A percentile compares a stretch with the other conserved stretches of the same genome.
These are phyloP conservation scores for Lyophyllum decastes DNA, from an alignment of 768 basidiomycete species.

Conservation along the genomic window DNA sequence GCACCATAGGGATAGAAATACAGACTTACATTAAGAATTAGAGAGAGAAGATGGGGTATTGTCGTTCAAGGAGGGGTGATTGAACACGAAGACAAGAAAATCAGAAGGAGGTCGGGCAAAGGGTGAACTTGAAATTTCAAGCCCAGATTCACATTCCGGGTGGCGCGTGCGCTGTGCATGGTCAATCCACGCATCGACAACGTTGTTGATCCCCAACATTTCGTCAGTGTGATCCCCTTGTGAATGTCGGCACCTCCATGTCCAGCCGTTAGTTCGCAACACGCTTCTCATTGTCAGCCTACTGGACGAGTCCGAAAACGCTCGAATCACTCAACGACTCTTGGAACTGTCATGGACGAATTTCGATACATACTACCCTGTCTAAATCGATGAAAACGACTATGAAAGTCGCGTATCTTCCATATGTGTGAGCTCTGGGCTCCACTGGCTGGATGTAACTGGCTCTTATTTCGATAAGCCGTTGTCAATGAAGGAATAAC, in stretches of 20 bases:
- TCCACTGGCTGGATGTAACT: too few species aligned
- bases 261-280: background rate
- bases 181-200: constrained; percentile 9
- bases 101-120: constrained; percentile 37
- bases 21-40: constrained; percentile 45
- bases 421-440: too few species aligned
- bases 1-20: background rate
- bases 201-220: constrained; percentile 8
- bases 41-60: constrained; percentile 35
- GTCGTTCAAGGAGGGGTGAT: constrained; percentile 44
- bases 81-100: constrained; percentile 50
- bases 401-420: too few species aligned
- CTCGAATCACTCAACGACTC: too few species aligned
- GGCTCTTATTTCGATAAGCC: too few species aligned
- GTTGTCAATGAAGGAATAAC: too few species aligned
- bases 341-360: too few species aligned
- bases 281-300: background rate
- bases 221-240: background rate
- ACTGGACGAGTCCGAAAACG: too few species aligned
- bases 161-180: constrained; percentile 20
- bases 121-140: constrained; percentile 43
- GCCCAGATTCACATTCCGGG: constrained; percentile 45
- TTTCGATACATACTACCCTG: too few species aligned
- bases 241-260: background rate
- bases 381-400: too few species aligned